Evolutionary conservation across 768 basidiomycete species (phyloP).

Genomic region (Pleurotus tuber-regium): DNA sequence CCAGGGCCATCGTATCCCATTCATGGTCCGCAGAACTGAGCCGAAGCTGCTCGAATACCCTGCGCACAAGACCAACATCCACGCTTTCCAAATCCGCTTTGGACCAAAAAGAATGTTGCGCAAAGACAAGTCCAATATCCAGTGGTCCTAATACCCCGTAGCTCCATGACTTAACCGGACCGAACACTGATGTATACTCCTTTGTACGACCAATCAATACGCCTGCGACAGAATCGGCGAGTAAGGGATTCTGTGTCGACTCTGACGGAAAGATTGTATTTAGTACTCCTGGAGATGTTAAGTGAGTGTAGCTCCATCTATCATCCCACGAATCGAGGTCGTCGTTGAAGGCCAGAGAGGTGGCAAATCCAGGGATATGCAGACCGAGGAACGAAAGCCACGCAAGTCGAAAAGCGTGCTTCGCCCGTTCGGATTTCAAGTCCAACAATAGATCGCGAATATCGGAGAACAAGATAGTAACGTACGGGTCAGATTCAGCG

Average conservation of each 20-base stretch:
- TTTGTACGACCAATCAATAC: constrained; percentile 64
- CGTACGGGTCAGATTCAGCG: constrained; percentile 63
- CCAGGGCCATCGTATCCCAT: constrained; percentile 66
- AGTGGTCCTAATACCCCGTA: constrained; percentile 51
- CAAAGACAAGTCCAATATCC: constrained; percentile 34
- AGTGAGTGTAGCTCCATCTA: constrained; percentile 55
- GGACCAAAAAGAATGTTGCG: constrained; percentile 33
- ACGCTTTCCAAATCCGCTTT: constrained; percentile 49
- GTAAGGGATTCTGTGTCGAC: constrained; percentile 27
- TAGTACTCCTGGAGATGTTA: constrained; percentile 45
- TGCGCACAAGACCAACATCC: constrained; percentile 48
- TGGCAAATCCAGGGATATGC: constrained; percentile 63
- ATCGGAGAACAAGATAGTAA: constrained; percentile 71
- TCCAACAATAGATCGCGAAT: constrained; percentile 56
- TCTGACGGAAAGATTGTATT: constrained; percentile 50
- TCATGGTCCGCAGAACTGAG: constrained; percentile 45
- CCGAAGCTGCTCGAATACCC: constrained; percentile 58
- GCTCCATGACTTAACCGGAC: constrained; percentile 68
- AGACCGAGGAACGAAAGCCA: constrained; percentile 75
- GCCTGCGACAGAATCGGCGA: constrained; percentile 63
- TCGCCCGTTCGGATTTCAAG: constrained; percentile 41
- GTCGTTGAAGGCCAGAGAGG: constrained; percentile 31
- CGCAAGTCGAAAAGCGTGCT: constrained; percentile 57
- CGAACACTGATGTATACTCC: constrained; percentile 59
- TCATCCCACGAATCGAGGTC: constrained; percentile 52